These are phyloP conservation scores for Musa balbisiana DNA, from an alignment of 202 grass and related monocot species.

Conservation along the genomic window DNA sequence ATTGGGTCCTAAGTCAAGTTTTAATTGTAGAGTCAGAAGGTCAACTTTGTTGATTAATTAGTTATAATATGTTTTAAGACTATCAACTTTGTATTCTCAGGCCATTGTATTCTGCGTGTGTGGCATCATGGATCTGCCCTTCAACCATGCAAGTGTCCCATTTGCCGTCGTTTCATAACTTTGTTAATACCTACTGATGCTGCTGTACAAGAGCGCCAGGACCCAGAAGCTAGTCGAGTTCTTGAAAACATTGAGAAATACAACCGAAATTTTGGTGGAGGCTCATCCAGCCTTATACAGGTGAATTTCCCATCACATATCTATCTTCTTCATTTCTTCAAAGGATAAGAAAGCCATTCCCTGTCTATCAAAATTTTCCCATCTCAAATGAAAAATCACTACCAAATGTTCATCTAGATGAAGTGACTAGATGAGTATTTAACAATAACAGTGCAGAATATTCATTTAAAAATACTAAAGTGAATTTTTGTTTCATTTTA, in stretches of 20 bases:
- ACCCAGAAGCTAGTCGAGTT: conserved; percentile 39
- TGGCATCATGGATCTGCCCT: conserved; percentile 30
- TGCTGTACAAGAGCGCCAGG: conserved; percentile 31
- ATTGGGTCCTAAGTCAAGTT: too few relatives aligned
- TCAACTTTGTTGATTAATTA: background rate
- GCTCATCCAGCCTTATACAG: conserved; percentile 67
- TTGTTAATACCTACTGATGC: conserved; percentile 33
- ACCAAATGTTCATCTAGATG: background rate
- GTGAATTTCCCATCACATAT: conserved; percentile 21
- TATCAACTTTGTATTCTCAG: background rate
- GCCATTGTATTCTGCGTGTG: conserved; percentile 29
- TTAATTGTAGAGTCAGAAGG: background rate
- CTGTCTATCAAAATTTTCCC: background rate
- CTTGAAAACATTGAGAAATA: conserved; percentile 70
- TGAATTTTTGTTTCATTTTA: too few relatives aligned
- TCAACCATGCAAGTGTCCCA: conserved; percentile 28
- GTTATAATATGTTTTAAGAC: background rate
- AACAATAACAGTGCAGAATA: background rate
- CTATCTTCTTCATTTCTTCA: background rate
- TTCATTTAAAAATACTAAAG: background rate
- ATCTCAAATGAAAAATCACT: background rate
- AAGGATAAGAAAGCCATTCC: background rate
- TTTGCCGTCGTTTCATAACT: conserved; percentile 29
- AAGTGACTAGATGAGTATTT: background rate
- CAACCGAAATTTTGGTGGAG: conserved; percentile 71